Conservation (phyloP, 208 protist genomes). For the Trichomonas vaginalis region DNA sequence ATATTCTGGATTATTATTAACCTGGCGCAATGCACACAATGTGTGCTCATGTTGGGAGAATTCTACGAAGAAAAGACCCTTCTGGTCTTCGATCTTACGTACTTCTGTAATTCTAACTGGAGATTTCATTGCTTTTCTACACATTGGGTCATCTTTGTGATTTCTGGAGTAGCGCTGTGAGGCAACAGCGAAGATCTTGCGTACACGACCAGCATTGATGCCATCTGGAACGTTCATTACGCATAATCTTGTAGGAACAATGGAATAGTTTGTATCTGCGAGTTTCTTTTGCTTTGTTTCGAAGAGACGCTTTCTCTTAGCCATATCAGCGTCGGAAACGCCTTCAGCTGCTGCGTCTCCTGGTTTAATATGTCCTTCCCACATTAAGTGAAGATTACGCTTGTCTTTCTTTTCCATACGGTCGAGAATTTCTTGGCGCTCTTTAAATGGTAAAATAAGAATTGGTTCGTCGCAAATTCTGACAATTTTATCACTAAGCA, state of each 20-base stretch:
- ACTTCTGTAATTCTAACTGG: neutral
- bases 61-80: neutral
- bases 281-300: neutral
- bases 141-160: neutral
- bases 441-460: neutral
- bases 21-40: neutral
- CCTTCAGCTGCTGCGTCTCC: neutral
- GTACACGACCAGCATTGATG: neutral
- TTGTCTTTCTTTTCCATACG: neutral
- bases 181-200: neutral
- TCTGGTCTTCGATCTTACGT: neutral
- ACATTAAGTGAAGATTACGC: neutral
- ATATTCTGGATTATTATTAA: neutral
- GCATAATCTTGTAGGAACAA: neutral
- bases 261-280: neutral
- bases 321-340: neutral
- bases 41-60: neutral
- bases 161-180: neutral
- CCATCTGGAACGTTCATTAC: neutral
- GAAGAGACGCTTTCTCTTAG: neutral
- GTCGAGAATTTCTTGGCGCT: neutral
- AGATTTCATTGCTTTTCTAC: neutral
- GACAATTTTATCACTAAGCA: neutral
- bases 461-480: neutral
- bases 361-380: neutral